phyloP scores from a whole-genome alignment of 2,329 filamentous ascomycete species.

The Arthrobotrys sphaeroides region DNA sequence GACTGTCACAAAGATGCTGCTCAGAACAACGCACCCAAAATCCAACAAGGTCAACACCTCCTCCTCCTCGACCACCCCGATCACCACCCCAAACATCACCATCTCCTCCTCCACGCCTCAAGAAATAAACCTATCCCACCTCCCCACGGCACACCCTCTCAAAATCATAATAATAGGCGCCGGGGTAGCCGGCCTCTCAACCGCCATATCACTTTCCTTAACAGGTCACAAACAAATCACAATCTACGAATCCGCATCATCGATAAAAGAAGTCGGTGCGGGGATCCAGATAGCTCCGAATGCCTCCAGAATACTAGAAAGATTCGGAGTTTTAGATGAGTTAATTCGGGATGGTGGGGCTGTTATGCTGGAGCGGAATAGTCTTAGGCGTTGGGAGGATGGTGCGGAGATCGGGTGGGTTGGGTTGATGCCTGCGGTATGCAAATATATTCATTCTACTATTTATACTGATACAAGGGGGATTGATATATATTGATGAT shows the following conservation, averaged over 20 bases:
- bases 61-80: background rate
- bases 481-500: background rate
- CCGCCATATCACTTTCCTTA: constrained; percentile 23
- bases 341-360: constrained; percentile 59
- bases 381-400: constrained; percentile 42
- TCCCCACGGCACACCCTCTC: background rate
- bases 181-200: constrained; percentile 24
- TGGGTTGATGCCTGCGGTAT: constrained; percentile 55
- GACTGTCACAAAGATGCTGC: constrained; percentile 40
- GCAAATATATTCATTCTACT: constrained; percentile 32
- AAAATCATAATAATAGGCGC: constrained; percentile 28
- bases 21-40: constrained; percentile 31
- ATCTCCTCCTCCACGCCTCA: background rate
- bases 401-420: constrained; percentile 38
- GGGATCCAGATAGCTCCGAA: constrained; percentile 68
- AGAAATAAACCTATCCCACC: background rate
- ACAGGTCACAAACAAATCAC: constrained; percentile 26
- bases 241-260: constrained; percentile 20
- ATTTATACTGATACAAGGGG: constrained; percentile 12
- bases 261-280: constrained; percentile 64
- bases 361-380: constrained; percentile 32
- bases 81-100: background rate
- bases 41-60: constrained; percentile 43
- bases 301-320: constrained; percentile 65
- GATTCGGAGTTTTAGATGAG: constrained; percentile 65